Conservation (phyloP, 1,284 basidiomycete species). For the Ganoderma leucocontextum region DNA sequence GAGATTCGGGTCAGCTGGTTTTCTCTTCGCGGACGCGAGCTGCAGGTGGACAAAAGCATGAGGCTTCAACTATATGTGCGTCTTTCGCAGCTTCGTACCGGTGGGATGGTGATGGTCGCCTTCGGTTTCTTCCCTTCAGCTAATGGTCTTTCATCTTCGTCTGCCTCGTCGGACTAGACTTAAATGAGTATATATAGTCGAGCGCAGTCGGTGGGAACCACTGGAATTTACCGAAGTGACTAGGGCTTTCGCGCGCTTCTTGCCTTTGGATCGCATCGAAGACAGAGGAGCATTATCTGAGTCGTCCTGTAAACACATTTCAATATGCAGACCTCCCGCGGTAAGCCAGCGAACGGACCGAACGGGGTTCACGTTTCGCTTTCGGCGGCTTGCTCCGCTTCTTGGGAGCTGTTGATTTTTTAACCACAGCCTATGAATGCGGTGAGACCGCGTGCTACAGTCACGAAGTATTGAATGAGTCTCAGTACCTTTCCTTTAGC, state of each 20-base stretch:
- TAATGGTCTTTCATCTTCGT: slow-evolving; percentile 22
- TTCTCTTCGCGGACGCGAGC: neutral
- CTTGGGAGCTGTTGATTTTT: slow-evolving; percentile 1
- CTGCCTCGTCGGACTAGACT: slow-evolving; percentile 17
- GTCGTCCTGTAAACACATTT: slow-evolving; percentile 1
- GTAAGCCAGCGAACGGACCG: slow-evolving; percentile 4
- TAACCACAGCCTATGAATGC: slow-evolving; percentile 8
- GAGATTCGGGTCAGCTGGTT: neutral
- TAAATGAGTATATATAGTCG: neutral
- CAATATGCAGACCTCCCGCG: neutral
- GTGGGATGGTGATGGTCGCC: slow-evolving; percentile 2
- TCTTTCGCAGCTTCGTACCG: slow-evolving; percentile 1
- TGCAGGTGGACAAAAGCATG: slow-evolving; percentile 1
- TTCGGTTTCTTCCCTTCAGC: slow-evolving; percentile 18
- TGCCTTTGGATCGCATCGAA: slow-evolving; percentile 17
- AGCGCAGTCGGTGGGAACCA: neutral
- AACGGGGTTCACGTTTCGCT: slow-evolving; percentile 1
- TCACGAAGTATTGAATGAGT: neutral
- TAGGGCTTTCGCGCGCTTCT: slow-evolving; percentile 18
- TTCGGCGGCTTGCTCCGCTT: slow-evolving; percentile 19
- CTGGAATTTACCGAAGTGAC: slow-evolving; percentile 10
- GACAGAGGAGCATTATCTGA: slow-evolving; percentile 22
- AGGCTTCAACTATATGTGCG: neutral
- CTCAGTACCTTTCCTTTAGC: slow-evolving; percentile 19
- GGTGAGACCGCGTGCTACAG: neutral